A percentile compares a stretch with the other conserved stretches of the same genome.
Evolutionary conservation across 1,284 basidiomycete genomes (phyloP).

Genomic region (Malassezia japonica): DNA sequence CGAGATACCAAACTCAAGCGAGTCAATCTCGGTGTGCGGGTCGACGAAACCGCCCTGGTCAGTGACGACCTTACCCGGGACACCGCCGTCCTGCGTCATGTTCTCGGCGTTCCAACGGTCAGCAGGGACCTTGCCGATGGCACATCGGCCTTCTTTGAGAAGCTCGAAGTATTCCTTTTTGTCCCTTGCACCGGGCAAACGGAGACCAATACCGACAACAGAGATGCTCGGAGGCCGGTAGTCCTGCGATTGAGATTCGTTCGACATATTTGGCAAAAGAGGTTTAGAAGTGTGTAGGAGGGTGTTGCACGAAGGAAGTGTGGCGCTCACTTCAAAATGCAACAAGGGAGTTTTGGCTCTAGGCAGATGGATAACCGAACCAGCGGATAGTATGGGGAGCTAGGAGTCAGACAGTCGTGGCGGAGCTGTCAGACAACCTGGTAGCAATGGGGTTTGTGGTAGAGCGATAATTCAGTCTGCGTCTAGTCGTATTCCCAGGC

Average conservation of each 20-base stretch:
- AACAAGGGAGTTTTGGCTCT: background rate
- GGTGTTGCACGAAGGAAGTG: constrained; percentile 2
- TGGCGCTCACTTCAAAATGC: constrained; percentile 17
- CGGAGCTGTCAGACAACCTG: background rate
- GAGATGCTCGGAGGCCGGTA: constrained; percentile 7
- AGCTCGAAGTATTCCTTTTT: constrained; percentile 19
- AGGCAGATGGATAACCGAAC: constrained; percentile 4
- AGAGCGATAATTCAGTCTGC: no score
- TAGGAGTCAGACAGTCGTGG: constrained; percentile 2
- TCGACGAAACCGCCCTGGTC: constrained; percentile 19
- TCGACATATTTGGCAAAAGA: background rate
- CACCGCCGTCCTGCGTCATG: constrained; percentile 20
- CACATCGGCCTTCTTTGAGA: constrained; percentile 15
- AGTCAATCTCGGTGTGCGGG: constrained; percentile 16
- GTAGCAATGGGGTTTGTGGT: background rate
- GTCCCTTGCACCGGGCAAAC: constrained; percentile 15
- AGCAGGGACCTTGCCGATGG: constrained; percentile 10
- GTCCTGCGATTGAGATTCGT: background rate
- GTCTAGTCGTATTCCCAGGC: no score
- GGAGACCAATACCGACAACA: constrained; percentile 18
- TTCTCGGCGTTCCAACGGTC: constrained; percentile 26
- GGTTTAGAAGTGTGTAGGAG: background rate
- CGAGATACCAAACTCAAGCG: constrained; percentile 20
- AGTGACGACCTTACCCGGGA: constrained; percentile 17
- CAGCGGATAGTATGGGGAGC: constrained; percentile 2